Percentiles rank a stretch among this genome's conserved stretches.
Conservation (phyloP, 2,329 filamentous ascomycete species). For the Bipolaris cookei region DNA sequence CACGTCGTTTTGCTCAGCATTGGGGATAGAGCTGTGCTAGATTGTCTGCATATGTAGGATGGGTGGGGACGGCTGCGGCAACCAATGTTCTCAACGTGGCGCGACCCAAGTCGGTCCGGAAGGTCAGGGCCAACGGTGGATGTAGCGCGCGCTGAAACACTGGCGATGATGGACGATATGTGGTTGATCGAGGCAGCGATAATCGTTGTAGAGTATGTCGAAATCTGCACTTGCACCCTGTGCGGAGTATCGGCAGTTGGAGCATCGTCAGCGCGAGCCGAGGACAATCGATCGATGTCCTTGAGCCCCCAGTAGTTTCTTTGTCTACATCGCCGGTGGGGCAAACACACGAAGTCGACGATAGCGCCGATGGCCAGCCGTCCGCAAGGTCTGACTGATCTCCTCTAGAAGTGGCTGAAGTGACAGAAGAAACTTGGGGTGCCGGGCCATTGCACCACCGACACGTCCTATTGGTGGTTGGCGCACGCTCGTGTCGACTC, state of each 20-base stretch:
- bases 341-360: not conserved
- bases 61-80: not conserved
- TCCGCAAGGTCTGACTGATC: not conserved
- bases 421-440: not conserved
- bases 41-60: not conserved
- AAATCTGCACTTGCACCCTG: not conserved
- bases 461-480: not conserved
- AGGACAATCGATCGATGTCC: constrained; percentile 7
- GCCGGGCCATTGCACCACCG: not conserved
- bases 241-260: constrained; percentile 5
- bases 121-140: not conserved
- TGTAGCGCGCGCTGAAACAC: not conserved
- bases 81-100: constrained; percentile 11
- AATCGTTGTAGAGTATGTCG: not conserved
- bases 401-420: not conserved
- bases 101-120: constrained; percentile 5
- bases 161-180: not conserved
- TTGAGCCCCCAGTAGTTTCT: not conserved
- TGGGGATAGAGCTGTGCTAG: not conserved
- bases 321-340: constrained; percentile 1
- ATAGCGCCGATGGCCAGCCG: not conserved
- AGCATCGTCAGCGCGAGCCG: constrained; percentile 7
- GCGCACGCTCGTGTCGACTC: not conserved
- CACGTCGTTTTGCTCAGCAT: constrained; percentile 2
- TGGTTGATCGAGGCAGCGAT: not conserved